Percentiles rank a stretch among this genome's conserved stretches.
These are phyloP conservation scores for Talaromyces sp. DNA, from an alignment of 2,329 filamentous ascomycete genomes.

Conservation along the genomic window DNA sequence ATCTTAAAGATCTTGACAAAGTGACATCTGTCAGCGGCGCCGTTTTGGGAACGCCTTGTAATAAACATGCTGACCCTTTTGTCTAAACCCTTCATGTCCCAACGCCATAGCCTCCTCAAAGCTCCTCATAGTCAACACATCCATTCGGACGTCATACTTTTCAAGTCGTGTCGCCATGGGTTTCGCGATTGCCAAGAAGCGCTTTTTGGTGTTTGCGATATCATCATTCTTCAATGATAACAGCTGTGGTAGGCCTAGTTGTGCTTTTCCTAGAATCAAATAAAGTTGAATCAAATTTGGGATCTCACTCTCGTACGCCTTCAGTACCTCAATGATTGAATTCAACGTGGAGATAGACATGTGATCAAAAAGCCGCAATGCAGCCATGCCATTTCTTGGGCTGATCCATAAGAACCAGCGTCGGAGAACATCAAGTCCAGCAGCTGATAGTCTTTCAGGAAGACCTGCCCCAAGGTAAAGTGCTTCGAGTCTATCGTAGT, in stretches of 20 bases:
- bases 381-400: conserved; percentile 15
- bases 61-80: background rate
- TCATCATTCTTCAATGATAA: background rate
- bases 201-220: conserved; percentile 4
- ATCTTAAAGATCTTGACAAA: too few relatives aligned
- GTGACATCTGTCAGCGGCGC: background rate
- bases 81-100: background rate
- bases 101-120: background rate
- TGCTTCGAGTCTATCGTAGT: conserved; percentile 18
- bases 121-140: conserved; percentile 13
- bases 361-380: conserved; percentile 22
- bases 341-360: conserved; percentile 20
- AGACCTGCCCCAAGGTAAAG: conserved; percentile 25
- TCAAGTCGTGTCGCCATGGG: conserved; percentile 16
- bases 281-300: conserved; percentile 16
- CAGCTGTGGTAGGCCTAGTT: conserved; percentile 13
- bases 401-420: conserved; percentile 8
- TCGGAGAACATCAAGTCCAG: conserved; percentile 14
- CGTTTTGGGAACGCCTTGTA: background rate
- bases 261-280: conserved; percentile 14
- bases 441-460: conserved; percentile 1
- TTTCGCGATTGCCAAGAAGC: conserved; percentile 18
- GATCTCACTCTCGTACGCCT: conserved; percentile 26
- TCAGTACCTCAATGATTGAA: conserved; percentile 19
- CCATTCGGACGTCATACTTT: conserved; percentile 20